Percentiles rank a stretch among this genome's conserved stretches.
Evolutionary conservation across 1,284 basidiomycete species (phyloP).

Genomic region (Trametes pubescens): DNA sequence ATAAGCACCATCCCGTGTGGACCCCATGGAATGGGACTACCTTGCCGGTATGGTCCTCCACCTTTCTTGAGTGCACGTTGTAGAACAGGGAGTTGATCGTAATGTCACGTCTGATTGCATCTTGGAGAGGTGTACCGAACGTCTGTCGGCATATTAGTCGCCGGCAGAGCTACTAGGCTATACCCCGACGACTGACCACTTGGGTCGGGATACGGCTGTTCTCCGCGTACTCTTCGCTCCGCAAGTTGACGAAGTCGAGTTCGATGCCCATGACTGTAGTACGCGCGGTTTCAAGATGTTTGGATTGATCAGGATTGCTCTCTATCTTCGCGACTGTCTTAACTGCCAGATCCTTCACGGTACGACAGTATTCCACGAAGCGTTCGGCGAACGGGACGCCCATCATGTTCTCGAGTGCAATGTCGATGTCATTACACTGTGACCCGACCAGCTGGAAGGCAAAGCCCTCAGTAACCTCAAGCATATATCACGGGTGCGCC

Average conservation of each 20-base stretch:
- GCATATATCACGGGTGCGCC: slow-evolving; percentile 26
- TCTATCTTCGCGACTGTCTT: slow-evolving; percentile 84
- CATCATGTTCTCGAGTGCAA: slow-evolving; percentile 91
- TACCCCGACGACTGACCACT: slow-evolving; percentile 64
- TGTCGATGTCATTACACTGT: slow-evolving; percentile 93
- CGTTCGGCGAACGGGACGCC: slow-evolving; percentile 90
- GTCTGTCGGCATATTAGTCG: slow-evolving; percentile 53
- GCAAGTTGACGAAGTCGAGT: slow-evolving; percentile 94
- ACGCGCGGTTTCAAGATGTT: slow-evolving; percentile 97
- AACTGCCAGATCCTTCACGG: slow-evolving; percentile 61
- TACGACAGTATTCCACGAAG: slow-evolving; percentile 75
- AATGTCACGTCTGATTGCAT: slow-evolving; percentile 91
- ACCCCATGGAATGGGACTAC: slow-evolving; percentile 46
- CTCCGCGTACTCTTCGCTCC: slow-evolving; percentile 91
- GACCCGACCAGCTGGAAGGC: slow-evolving; percentile 76
- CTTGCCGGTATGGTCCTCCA: slow-evolving; percentile 91
- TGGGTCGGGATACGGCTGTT: slow-evolving; percentile 90
- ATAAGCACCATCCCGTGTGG: slow-evolving; percentile 9
- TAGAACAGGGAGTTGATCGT: slow-evolving; percentile 98
- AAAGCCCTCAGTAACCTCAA: slow-evolving; percentile 3
- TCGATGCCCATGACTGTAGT: slow-evolving; percentile 86
- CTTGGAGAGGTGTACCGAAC: slow-evolving; percentile 93
- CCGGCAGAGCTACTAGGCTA: no score
- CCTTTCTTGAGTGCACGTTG: slow-evolving; percentile 88
- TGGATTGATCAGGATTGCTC: slow-evolving; percentile 96